These are phyloP conservation scores for Asclepias syriaca DNA, from an alignment of 257 asterid species.

Conservation along the genomic window DNA sequence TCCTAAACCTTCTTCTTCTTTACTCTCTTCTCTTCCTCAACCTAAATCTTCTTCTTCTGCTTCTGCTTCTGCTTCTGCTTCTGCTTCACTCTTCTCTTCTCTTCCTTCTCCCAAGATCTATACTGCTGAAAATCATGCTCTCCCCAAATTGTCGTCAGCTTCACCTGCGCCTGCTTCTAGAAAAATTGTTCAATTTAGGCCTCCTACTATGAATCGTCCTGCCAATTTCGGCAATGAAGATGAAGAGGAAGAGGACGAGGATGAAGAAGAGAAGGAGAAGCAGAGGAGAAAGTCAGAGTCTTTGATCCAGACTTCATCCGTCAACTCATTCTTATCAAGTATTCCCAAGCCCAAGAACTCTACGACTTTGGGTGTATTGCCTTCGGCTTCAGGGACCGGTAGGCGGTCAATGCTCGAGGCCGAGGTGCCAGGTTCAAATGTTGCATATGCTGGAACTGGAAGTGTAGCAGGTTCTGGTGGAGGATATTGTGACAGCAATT, in stretches of 20 bases:
- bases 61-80: conserved; percentile 17
- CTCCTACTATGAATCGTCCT: conserved; percentile 53
- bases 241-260: conserved; percentile 34
- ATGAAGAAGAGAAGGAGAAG: conserved; percentile 50
- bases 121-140: conserved; percentile 7
- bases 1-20: conserved; percentile 38
- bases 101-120: conserved; percentile 32
- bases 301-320: conserved; percentile 37
- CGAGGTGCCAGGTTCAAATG: conserved; percentile 28
- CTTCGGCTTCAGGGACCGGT: conserved; percentile 54
- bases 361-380: conserved; percentile 51
- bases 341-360: conserved; percentile 84
- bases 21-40: conserved; percentile 46
- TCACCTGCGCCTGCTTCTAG: conserved; percentile 25
- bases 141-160: conserved; percentile 4
- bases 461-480: conserved; percentile 21
- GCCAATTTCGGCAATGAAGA: conserved; percentile 14
- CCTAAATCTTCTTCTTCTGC: conserved; percentile 44
- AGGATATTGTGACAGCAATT: conserved; percentile 24
- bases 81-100: conserved; percentile 28
- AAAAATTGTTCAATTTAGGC: conserved; percentile 74
- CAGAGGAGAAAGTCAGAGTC: conserved; percentile 45
- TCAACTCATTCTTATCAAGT: conserved; percentile 46
- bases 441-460: conserved; percentile 14
- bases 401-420: conserved; percentile 71